Evolutionary conservation across 2,329 filamentous ascomycete species (phyloP), one percentile per base, ranked within the genome.

Genomic region (Tolypocladium capitatum): DNA sequence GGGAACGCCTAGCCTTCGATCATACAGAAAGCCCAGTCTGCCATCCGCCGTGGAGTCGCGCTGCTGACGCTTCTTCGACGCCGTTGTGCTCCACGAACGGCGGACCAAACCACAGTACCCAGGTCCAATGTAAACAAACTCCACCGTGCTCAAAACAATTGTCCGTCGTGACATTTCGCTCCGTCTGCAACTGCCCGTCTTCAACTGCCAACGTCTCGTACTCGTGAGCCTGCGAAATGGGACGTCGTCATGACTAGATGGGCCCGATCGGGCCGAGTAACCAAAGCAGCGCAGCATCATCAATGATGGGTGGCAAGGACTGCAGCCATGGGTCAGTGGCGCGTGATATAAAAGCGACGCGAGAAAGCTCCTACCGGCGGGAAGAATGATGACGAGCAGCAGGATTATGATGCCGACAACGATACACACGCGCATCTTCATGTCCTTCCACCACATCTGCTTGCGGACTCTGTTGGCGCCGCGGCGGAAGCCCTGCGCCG

Each of bases 381-480:
- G 92, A 58, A 97, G 82, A 63, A 98, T 92, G 66, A 98, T 97
- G 67, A 98, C 80, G 58, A 94, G 73, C 57, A 98, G 78, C 59
- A 98, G 76, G 58, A 97, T 78, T 66, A 97, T 84, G 68, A 98
- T 85, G 61, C 90, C 92, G 50, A 83, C 76, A 63, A 94, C 85
- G 59, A 98, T 75, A 72, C 91, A 97, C 76, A 96, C 92, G 68
- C 92, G 83, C 92, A 98, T 98, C 81, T 97, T 97, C 88, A 96
- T 94, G 64, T 97, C 91, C 79, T 97, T 97, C 91, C 90, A 97
- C 91, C 91, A 97, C 91, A 97, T 97, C 70, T 94, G 83, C 76
- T 90, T 91, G 68, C 92, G 83, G 58, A 98, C 91, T 60, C 88
- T 78, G 75, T 97, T 98, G 69, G 94, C 92, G 55, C 92, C 91